These are phyloP conservation scores for Mycena vitilis DNA, from an alignment of 768 basidiomycete species.

Conservation along the genomic window DNA sequence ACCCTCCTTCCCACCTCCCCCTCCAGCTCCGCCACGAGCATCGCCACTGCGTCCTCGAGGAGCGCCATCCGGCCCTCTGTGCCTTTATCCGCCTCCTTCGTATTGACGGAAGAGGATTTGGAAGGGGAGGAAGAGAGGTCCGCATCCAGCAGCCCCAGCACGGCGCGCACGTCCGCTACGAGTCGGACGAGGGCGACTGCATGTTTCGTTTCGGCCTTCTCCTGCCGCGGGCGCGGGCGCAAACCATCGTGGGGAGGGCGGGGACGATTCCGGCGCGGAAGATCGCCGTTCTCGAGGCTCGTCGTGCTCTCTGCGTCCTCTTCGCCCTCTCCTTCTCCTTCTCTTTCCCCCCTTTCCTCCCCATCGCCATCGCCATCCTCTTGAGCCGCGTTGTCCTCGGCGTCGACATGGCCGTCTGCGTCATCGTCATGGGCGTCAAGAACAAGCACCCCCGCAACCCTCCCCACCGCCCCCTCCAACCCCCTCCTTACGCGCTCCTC, in stretches of 20 bases:
- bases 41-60: slow-evolving; percentile 60
- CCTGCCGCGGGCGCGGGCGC: too few species aligned
- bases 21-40: slow-evolving; percentile 69
- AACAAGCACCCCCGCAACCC: slow-evolving; percentile 41
- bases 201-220: too few species aligned
- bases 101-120: not conserved
- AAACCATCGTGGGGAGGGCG: too few species aligned
- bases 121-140: slow-evolving; percentile 21
- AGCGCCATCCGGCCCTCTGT: slow-evolving; percentile 64
- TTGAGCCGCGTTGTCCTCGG: too few species aligned
- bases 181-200: slow-evolving; percentile 30
- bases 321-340: too few species aligned
- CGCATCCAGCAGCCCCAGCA: slow-evolving; percentile 50
- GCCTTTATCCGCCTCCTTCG: slow-evolving; percentile 49
- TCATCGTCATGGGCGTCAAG: too few species aligned
- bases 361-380: too few species aligned
- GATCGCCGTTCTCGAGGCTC: too few species aligned
- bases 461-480: slow-evolving; percentile 67
- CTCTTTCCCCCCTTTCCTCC: too few species aligned
- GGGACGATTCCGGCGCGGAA: too few species aligned
- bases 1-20: slow-evolving; percentile 25
- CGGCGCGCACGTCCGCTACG: slow-evolving; percentile 45
- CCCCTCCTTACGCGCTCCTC: slow-evolving; percentile 71
- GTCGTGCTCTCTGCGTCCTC: too few species aligned
- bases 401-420: too few species aligned